These are phyloP conservation scores for Phialophora macrospora DNA, from an alignment of 2,329 filamentous ascomycete genomes.

Conservation along the genomic window DNA sequence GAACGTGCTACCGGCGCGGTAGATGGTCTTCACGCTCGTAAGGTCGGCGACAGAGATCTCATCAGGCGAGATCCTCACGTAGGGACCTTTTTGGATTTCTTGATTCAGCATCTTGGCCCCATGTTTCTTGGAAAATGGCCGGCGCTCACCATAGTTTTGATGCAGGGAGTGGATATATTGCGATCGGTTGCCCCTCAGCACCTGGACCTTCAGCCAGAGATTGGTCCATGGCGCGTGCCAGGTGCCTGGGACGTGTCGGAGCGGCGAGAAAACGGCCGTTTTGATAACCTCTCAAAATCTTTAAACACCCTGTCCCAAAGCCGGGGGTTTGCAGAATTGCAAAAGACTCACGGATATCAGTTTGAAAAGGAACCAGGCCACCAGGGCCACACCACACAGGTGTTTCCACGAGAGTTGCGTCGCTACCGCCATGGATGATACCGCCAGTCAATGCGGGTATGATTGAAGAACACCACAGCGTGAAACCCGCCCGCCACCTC, in stretches of 20 bases:
- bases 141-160: constrained; percentile 40
- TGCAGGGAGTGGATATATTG: constrained; percentile 40
- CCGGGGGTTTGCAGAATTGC: neutral
- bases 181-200: constrained; percentile 15
- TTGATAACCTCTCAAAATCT: neutral
- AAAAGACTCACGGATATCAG: neutral
- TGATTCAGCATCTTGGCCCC: no score
- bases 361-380: neutral
- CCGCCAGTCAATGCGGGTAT: no score
- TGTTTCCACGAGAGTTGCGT: neutral
- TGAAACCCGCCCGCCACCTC: no score
- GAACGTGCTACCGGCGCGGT: constrained; percentile 43
- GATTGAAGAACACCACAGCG: no score
- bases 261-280: neutral
- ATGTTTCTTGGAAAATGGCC: neutral
- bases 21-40: constrained; percentile 43
- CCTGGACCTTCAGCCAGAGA: constrained; percentile 16
- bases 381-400: neutral
- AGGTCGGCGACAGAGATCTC: constrained; percentile 48
- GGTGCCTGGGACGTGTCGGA: neutral
- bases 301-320: no score
- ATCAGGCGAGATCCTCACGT: constrained; percentile 30
- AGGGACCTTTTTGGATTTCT: no score
- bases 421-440: neutral
- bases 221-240: constrained; percentile 14